phyloP scores from a whole-genome alignment of 495 filamentous ascomycete species.

The Penicillium samsonianum region DNA sequence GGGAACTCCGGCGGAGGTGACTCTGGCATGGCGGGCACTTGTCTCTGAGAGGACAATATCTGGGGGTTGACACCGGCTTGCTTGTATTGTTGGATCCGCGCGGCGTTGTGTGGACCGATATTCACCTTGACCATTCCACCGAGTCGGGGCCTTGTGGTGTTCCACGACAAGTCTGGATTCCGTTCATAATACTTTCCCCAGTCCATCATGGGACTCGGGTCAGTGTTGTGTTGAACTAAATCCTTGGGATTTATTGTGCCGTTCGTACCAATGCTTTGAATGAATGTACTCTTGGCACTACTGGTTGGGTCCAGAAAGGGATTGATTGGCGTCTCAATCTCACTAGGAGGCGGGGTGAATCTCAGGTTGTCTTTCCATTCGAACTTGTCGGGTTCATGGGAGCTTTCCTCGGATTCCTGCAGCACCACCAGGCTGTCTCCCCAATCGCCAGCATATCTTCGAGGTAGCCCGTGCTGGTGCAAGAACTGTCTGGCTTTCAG shows the following conservation, averaged over 20 bases:
- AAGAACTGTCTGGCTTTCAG: constrained; percentile 33
- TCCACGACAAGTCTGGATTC: neutral
- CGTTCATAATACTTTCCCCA: constrained; percentile 11
- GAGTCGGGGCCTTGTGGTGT: neutral
- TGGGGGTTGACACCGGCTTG: neutral
- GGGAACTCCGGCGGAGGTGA: neutral
- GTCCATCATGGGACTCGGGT: neutral
- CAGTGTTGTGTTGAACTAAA: neutral
- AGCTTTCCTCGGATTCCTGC: constrained; percentile 4
- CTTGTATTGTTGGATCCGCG: constrained; percentile 12
- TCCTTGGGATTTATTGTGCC: neutral
- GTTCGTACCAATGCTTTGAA: constrained; percentile 9
- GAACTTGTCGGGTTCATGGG: constrained; percentile 13
- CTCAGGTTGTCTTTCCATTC: constrained; percentile 19
- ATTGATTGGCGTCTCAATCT: neutral
- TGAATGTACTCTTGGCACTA: neutral
- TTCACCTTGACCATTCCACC: constrained; percentile 21
- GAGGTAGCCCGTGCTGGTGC: constrained; percentile 26
- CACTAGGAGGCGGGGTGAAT: neutral
- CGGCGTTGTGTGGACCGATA: constrained; percentile 14
- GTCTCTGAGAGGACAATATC: neutral
- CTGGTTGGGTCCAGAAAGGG: neutral
- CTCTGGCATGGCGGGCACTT: neutral
- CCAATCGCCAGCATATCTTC: constrained; percentile 37
- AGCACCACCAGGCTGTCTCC: constrained; percentile 24